Evolutionary conservation across 306 rosid species (phyloP).

Genomic region (Cicer bijugum): DNA sequence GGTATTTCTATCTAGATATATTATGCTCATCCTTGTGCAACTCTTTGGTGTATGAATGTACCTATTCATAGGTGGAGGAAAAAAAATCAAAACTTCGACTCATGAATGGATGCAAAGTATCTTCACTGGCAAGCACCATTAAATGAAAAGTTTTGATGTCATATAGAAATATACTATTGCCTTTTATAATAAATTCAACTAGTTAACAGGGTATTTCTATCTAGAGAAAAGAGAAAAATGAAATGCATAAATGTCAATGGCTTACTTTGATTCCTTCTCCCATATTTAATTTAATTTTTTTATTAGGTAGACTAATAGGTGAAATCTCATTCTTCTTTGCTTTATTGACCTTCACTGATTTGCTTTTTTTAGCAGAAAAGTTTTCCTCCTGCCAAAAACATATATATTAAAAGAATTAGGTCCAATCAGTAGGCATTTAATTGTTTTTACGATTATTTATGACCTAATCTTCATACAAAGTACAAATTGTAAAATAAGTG

Average conservation of each 20-base stretch:
- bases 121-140: conserved; percentile 11
- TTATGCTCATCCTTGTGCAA: background rate
- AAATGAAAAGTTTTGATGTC: conserved; percentile 6
- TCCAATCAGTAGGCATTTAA: background rate
- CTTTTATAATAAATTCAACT: conserved; percentile 12
- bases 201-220: background rate
- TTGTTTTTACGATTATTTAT: conserved; percentile 24
- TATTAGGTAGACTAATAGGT: conserved; percentile 58
- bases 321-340: conserved; percentile 64
- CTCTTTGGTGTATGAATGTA: background rate
- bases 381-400: conserved; percentile 69
- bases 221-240: conserved; percentile 1
- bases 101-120: conserved; percentile 1
- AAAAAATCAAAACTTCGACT: background rate
- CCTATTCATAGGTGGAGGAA: background rate
- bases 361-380: conserved; percentile 55
- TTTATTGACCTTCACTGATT: conserved; percentile 65
- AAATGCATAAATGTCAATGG: conserved; percentile 37
- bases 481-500: conserved; percentile 22
- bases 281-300: conserved; percentile 77
- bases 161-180: background rate
- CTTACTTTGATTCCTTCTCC: conserved; percentile 87
- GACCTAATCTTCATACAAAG: conserved; percentile 23
- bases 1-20: background rate
- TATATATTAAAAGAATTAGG: conserved; percentile 21